phyloP scores from a whole-genome alignment of 345 rosid species.

The Brassica cretica region DNA sequence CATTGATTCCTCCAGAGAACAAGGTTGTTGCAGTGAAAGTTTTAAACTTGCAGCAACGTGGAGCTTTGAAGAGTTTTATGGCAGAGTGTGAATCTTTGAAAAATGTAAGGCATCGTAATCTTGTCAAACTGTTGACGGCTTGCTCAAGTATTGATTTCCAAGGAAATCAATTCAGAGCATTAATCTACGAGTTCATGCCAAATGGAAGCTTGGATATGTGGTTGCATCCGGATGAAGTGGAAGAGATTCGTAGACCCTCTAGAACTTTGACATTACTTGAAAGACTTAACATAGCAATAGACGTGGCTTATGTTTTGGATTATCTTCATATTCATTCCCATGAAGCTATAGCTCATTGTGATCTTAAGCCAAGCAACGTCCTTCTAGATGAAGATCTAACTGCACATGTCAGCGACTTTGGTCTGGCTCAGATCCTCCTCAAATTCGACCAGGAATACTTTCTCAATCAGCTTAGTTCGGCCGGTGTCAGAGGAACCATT shows the following conservation, averaged over 20 bases:
- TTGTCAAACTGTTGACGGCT: conserved; percentile 48
- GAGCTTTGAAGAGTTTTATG: conserved; percentile 49
- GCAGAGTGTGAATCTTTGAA: conserved; percentile 52
- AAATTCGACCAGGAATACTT: conserved; percentile 11
- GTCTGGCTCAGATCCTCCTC: conserved; percentile 29
- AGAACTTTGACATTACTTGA: conserved; percentile 33
- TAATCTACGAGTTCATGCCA: conserved; percentile 49
- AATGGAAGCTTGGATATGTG: conserved; percentile 42
- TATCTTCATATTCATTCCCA: conserved; percentile 32
- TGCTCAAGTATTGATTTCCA: conserved; percentile 52
- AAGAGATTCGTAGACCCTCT: not conserved
- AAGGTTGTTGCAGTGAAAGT: conserved; percentile 44
- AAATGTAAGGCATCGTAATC: conserved; percentile 49
- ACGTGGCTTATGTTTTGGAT: conserved; percentile 28
- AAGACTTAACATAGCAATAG: conserved; percentile 42
- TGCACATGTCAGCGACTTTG: conserved; percentile 37
- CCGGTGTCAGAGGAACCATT: not conserved
- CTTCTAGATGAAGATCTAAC: conserved; percentile 29
- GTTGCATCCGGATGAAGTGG: not conserved
- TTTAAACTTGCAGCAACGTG: conserved; percentile 40
- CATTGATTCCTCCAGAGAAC: not conserved
- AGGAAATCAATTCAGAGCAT: conserved; percentile 57
- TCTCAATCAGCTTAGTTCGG: conserved; percentile 11
- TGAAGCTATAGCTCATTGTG: conserved; percentile 29
- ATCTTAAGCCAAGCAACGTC: conserved; percentile 37